Evolutionary conservation across 106 monocot species (phyloP).

Genomic region (Iris macrosiphon): DNA sequence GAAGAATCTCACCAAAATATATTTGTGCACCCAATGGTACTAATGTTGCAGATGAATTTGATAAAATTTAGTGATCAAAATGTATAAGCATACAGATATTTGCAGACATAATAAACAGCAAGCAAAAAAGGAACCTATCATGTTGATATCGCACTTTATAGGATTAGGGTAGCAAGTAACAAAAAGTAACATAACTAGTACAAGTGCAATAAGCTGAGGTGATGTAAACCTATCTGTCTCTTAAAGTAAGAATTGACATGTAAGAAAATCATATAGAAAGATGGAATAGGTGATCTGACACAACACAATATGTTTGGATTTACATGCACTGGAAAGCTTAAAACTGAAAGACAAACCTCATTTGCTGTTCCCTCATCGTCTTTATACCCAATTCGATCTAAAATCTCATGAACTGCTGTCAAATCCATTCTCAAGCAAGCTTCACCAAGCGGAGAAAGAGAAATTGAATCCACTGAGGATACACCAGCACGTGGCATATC

Average conservation of each 20-base stretch:
- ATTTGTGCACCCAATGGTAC: not conserved
- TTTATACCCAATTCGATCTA: constrained; percentile 84
- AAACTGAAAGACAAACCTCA: constrained; percentile 52
- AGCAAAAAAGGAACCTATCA: not conserved
- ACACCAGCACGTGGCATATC: constrained; percentile 63
- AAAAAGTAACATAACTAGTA: not conserved
- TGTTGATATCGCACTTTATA: not conserved
- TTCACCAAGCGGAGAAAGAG: constrained; percentile 87
- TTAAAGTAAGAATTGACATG: not conserved
- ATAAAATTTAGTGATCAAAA: too few species aligned
- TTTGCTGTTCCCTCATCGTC: constrained; percentile 96
- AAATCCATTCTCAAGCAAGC: constrained; percentile 91
- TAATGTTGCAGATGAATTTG: too few species aligned
- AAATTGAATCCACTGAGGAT: constrained; percentile 51
- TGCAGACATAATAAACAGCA: too few species aligned
- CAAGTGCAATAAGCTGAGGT: not conserved
- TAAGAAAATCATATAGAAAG: too few species aligned
- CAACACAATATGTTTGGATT: too few species aligned
- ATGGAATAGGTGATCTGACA: too few species aligned
- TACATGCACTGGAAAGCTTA: too few species aligned
- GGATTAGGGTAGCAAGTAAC: not conserved
- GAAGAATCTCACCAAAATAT: not conserved
- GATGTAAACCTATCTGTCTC: too few species aligned
- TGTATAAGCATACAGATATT: too few species aligned
- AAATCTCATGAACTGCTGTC: constrained; percentile 87